A percentile compares a stretch with the other conserved stretches of the same genome.
Conservation (phyloP, 2,329 filamentous ascomycete species). For the Bisporella sp. region DNA sequence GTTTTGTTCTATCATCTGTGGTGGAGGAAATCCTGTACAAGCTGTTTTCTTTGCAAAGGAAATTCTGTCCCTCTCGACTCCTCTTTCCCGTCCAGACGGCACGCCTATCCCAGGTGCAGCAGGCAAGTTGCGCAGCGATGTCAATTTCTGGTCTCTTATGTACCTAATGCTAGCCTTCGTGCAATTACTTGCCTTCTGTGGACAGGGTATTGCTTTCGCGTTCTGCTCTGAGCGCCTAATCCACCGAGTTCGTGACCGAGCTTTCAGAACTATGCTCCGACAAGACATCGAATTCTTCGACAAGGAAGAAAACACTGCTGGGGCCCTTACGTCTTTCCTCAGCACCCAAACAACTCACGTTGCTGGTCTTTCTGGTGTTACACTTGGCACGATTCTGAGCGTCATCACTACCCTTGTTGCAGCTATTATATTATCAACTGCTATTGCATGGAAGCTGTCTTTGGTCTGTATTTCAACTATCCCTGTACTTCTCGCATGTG, state of each 20-base stretch:
- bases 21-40: conserved; percentile 70
- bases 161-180: conserved; percentile 77
- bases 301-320: conserved; percentile 78
- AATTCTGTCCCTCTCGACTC: conserved; percentile 59
- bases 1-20: conserved; percentile 67
- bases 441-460: conserved; percentile 81
- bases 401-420: conserved; percentile 73
- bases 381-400: conserved; percentile 78
- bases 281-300: conserved; percentile 95
- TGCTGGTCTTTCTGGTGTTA: conserved; percentile 79
- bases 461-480: conserved; percentile 75
- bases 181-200: conserved; percentile 60
- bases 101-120: conserved; percentile 29
- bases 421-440: conserved; percentile 62
- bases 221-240: conserved; percentile 82
- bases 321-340: conserved; percentile 80
- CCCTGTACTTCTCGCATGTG: conserved; percentile 69
- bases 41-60: conserved; percentile 86
- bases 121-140: conserved; percentile 46
- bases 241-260: conserved; percentile 71
- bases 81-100: conserved; percentile 29
- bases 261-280: conserved; percentile 81
- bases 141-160: conserved; percentile 85
- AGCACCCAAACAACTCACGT: conserved; percentile 86
- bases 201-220: conserved; percentile 70